These are phyloP conservation scores for Coriaria nepalensis DNA, from an alignment of 306 rosid species.

Conservation along the genomic window DNA sequence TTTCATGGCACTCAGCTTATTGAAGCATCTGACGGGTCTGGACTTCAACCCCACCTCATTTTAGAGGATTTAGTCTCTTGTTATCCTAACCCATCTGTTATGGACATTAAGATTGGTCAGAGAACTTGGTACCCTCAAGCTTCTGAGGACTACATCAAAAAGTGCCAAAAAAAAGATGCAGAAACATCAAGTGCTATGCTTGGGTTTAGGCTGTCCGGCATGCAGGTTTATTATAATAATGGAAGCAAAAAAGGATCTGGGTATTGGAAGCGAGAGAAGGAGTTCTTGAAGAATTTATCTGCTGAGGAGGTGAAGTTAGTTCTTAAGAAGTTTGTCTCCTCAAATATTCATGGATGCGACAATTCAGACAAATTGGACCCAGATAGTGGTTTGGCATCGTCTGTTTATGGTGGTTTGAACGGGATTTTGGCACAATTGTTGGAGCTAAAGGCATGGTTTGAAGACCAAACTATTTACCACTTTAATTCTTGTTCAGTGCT, in stretches of 20 bases:
- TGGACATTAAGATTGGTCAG: slow-evolving; percentile 71
- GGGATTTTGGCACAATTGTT: slow-evolving; percentile 45
- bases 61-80: slow-evolving; percentile 30
- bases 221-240: slow-evolving; percentile 36
- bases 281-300: slow-evolving; percentile 15
- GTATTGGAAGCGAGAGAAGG: slow-evolving; percentile 44
- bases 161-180: slow-evolving; percentile 40
- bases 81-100: slow-evolving; percentile 27
- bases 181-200: slow-evolving; percentile 24
- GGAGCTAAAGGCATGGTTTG: slow-evolving; percentile 74
- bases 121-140: slow-evolving; percentile 68
- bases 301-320: slow-evolving; percentile 17
- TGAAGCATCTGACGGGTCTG: slow-evolving; percentile 67
- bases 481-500: slow-evolving; percentile 60
- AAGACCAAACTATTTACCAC: slow-evolving; percentile 62
- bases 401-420: slow-evolving; percentile 37
- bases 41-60: slow-evolving; percentile 48
- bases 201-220: slow-evolving; percentile 70
- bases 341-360: slow-evolving; percentile 18
- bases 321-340: slow-evolving; percentile 55
- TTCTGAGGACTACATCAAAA: slow-evolving; percentile 43
- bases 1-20: slow-evolving; percentile 39
- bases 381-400: slow-evolving; percentile 30
- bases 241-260: slow-evolving; percentile 21
- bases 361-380: slow-evolving; percentile 21